Conservation (phyloP, 73 alveolate species). For the Uronychia binucleata region DNA sequence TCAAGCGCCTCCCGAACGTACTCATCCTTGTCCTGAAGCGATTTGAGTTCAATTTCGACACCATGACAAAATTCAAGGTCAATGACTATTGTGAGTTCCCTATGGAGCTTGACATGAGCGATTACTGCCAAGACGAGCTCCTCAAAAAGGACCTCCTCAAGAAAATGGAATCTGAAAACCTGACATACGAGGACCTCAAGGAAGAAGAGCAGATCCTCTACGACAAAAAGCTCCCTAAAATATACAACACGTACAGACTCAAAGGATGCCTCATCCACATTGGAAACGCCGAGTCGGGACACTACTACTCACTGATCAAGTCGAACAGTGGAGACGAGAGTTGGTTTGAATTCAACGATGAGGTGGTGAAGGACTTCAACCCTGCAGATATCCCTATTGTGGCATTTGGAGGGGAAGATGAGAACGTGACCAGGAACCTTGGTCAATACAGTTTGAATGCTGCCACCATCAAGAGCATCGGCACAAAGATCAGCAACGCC, state of each 20-base stretch:
- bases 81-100: slow-evolving; percentile 97
- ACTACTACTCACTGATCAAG: slow-evolving; percentile 84
- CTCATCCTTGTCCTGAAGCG: slow-evolving; percentile 86
- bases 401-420: slow-evolving; percentile 86
- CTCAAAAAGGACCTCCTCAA: slow-evolving; percentile 32
- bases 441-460: not conserved
- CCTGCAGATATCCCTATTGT: slow-evolving; percentile 66
- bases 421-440: slow-evolving; percentile 13
- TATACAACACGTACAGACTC: slow-evolving; percentile 78
- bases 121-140: slow-evolving; percentile 55
- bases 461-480: slow-evolving; percentile 5
- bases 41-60: slow-evolving; percentile 92
- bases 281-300: slow-evolving; percentile 96
- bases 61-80: slow-evolving; percentile 88
- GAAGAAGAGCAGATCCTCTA: slow-evolving; percentile 23
- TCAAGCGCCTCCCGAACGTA: slow-evolving; percentile 90
- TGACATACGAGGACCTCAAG: slow-evolving; percentile 46
- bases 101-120: slow-evolving; percentile 79
- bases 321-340: slow-evolving; percentile 18
- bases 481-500: slow-evolving; percentile 78
- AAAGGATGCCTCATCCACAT: slow-evolving; percentile 90
- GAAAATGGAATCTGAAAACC: slow-evolving; percentile 52
- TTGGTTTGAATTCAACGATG: slow-evolving; percentile 88
- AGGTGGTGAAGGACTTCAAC: slow-evolving; percentile 70
- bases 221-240: slow-evolving; percentile 63